phyloP scores from a whole-genome alignment of 768 basidiomycete genomes.

The Boletus subcaerulescens region DNA sequence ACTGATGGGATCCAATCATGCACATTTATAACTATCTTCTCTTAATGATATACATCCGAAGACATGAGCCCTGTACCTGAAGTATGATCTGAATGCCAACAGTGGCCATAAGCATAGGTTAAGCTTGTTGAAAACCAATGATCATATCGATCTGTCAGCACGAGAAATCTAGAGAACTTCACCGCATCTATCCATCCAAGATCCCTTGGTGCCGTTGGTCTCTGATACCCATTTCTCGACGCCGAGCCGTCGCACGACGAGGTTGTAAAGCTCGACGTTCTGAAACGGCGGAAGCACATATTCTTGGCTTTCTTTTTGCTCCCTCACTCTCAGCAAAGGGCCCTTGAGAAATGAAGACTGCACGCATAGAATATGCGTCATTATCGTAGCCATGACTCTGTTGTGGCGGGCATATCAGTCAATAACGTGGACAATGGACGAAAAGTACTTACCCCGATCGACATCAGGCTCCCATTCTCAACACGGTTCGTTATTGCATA shows the following conservation, averaged over 20 bases:
- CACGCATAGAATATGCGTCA: conserved; percentile 68
- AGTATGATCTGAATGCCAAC: too few relatives aligned
- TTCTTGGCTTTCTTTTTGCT: conserved; percentile 14
- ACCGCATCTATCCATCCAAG: conserved; percentile 49
- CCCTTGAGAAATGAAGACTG: conserved; percentile 86
- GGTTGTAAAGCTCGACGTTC: conserved; percentile 82
- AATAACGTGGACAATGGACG: too few relatives aligned
- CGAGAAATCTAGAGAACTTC: too few relatives aligned
- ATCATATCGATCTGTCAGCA: not conserved
- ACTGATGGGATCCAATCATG: conserved; percentile 24
- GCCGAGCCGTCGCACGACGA: conserved; percentile 70
- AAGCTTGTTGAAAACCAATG: too few relatives aligned
- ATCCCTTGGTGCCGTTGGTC: conserved; percentile 74
- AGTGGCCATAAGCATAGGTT: too few relatives aligned
- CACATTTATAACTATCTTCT: conserved; percentile 28
- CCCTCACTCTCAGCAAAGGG: conserved; percentile 55
- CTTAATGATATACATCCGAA: conserved; percentile 24
- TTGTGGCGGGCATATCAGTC: not conserved
- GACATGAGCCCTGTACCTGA: not conserved
- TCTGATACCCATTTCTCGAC: conserved; percentile 50
- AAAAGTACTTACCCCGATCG: conserved; percentile 56
- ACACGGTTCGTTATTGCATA: conserved; percentile 70
- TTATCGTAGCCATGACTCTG: conserved; percentile 92
- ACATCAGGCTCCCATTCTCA: conserved; percentile 49
- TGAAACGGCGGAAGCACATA: conserved; percentile 74